phyloP scores from a whole-genome alignment of 2,329 filamentous ascomycete species.

The Ophiostoma sp. region DNA sequence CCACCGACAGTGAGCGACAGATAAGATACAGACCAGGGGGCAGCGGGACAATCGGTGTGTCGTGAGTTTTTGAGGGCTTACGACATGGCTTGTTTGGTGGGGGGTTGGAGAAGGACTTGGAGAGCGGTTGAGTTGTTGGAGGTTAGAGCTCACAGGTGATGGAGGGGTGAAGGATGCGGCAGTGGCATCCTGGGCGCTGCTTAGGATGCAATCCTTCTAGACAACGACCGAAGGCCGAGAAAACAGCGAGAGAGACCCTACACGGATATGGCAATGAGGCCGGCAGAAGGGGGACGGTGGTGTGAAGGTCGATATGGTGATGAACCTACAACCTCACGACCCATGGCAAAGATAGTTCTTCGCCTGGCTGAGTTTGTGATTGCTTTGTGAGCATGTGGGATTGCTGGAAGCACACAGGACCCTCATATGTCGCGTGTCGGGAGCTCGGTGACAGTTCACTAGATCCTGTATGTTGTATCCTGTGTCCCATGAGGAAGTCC shows the following conservation, averaged over 20 bases:
- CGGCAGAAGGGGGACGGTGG: not conserved
- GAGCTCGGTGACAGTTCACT: not conserved
- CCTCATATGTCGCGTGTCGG: slow-evolving; percentile 1
- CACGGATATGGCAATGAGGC: not conserved
- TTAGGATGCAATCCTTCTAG: not conserved
- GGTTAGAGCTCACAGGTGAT: not conserved
- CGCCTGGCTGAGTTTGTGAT: not conserved
- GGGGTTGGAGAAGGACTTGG: not conserved
- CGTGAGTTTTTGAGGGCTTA: slow-evolving; percentile 5
- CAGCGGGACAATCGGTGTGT: not conserved
- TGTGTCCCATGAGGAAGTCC: not conserved
- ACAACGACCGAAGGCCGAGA: not conserved
- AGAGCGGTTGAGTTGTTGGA: not conserved
- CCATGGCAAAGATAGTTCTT: slow-evolving; percentile 3
- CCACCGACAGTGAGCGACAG: not conserved
- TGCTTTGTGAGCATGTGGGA: not conserved
- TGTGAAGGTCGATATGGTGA: not conserved
- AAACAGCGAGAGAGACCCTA: not conserved
- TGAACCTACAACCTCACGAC: not conserved
- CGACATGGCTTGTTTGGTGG: slow-evolving; percentile 6
- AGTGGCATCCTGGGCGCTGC: not conserved
- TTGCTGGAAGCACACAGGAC: slow-evolving; percentile 2
- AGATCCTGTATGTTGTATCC: not conserved
- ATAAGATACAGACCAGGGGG: not conserved
- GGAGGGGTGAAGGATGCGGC: not conserved